Evolutionary conservation across 169 alveolate genomes (phyloP).

Genomic region (Eimeria acervulina): DNA sequence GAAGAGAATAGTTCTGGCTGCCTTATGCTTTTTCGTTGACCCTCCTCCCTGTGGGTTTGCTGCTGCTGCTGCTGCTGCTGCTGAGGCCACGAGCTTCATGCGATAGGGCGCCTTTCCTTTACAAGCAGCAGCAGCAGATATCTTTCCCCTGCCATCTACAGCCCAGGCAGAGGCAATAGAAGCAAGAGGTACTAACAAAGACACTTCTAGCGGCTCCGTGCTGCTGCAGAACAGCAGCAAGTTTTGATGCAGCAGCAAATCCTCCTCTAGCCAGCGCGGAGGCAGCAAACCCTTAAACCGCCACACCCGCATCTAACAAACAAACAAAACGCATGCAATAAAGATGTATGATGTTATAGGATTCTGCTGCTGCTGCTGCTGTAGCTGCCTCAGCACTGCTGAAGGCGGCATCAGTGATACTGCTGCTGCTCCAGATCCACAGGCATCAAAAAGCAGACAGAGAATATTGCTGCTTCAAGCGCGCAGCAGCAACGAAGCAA

Average conservation of each 20-base stretch:
- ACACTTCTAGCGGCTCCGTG: slow-evolving; percentile 72
- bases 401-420: not conserved
- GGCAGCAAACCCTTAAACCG: slow-evolving; percentile 67
- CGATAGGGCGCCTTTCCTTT: slow-evolving; percentile 33
- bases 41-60: not conserved
- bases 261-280: slow-evolving; percentile 78
- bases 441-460: not conserved
- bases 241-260: slow-evolving; percentile 66
- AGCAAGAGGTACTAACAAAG: slow-evolving; percentile 57
- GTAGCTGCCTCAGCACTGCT: not conserved
- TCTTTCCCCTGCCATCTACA: slow-evolving; percentile 37
- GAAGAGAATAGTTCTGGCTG: slow-evolving; percentile 3
- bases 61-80: not conserved
- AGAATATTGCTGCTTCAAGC: not conserved
- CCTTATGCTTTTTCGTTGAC: slow-evolving; percentile 15
- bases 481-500: slow-evolving; percentile 2
- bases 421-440: not conserved
- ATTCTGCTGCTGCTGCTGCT: not conserved
- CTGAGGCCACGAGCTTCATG: not conserved
- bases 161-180: slow-evolving; percentile 54
- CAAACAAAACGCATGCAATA: not conserved
- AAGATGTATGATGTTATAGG: not conserved
- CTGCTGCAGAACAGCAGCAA: slow-evolving; percentile 78
- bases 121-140: slow-evolving; percentile 33
- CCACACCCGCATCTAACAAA: slow-evolving; percentile 47